These are phyloP conservation scores for Cladosporium sp. DNA, from an alignment of 2,329 filamentous ascomycete genomes.

Conservation along the genomic window DNA sequence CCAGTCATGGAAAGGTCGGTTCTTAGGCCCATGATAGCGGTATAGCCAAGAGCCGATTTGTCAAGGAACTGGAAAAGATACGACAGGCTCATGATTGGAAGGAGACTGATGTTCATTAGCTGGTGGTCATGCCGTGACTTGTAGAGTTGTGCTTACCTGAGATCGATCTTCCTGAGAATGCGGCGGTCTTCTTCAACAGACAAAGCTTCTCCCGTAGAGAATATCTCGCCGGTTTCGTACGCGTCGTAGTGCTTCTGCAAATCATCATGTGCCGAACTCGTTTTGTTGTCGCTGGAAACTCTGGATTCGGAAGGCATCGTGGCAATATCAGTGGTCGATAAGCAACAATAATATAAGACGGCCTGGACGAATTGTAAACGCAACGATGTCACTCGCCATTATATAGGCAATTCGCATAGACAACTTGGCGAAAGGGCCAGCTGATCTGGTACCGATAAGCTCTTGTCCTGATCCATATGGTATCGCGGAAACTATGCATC, in stretches of 20 bases:
- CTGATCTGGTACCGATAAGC: background rate
- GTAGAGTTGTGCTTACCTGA: background rate
- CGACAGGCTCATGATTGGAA: background rate
- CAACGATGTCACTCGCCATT: background rate
- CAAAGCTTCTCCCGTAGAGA: background rate
- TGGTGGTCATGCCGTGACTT: background rate
- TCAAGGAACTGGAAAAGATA: background rate
- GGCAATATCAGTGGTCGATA: background rate
- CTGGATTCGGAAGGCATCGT: background rate
- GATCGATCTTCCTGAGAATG: background rate
- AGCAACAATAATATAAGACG: background rate
- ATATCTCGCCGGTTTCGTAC: background rate
- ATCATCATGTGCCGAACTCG: background rate
- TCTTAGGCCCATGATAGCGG: background rate
- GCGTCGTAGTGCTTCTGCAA: background rate
- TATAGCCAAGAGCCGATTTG: background rate
- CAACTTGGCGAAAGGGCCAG: background rate
- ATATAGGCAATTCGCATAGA: background rate
- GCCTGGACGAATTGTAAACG: background rate
- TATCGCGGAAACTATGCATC: background rate
- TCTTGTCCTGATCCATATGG: background rate
- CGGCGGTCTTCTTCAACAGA: background rate
- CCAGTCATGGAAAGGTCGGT: constrained; percentile 1
- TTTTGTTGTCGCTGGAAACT: background rate
- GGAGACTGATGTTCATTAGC: background rate